Evolutionary conservation across 2,329 filamentous ascomycete genomes (phyloP).

Genomic region (Fusarium solani-melongenae): DNA sequence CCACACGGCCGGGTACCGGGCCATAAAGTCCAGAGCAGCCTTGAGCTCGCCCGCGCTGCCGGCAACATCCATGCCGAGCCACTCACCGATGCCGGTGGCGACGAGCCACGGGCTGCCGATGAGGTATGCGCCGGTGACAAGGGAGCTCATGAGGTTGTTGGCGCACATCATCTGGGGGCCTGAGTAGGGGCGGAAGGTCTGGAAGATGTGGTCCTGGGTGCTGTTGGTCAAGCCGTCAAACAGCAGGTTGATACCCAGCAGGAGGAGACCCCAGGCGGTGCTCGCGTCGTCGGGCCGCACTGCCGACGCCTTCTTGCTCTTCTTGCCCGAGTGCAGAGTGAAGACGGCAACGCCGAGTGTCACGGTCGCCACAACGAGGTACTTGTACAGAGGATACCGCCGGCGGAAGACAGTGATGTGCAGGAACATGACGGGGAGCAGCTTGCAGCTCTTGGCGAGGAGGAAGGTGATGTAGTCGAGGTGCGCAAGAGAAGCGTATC

Average conservation of each 20-base stretch:
- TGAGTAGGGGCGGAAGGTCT: conserved; percentile 79
- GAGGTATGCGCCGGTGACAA: conserved; percentile 81
- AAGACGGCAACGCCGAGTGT: conserved; percentile 95
- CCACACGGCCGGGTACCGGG: conserved; percentile 81
- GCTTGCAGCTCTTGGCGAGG: conserved; percentile 96
- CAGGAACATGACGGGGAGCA: conserved; percentile 97
- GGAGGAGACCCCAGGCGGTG: conserved; percentile 80
- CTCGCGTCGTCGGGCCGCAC: conserved; percentile 63
- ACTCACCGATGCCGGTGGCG: conserved; percentile 70
- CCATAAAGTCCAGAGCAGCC: conserved; percentile 84
- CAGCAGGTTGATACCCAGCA: conserved; percentile 89
- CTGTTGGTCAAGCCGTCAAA: conserved; percentile 97
- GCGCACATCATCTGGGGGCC: conserved; percentile 99
- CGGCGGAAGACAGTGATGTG: conserved; percentile 92
- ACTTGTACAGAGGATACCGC: conserved; percentile 95
- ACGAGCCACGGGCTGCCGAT: conserved; percentile 84
- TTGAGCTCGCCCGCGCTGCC: conserved; percentile 79
- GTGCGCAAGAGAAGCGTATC: conserved; percentile 90
- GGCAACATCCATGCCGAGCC: conserved; percentile 73
- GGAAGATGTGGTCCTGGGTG: conserved; percentile 95
- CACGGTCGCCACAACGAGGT: conserved; percentile 89
- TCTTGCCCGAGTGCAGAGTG: conserved; percentile 81
- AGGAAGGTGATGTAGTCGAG: conserved; percentile 99
- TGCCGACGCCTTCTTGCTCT: conserved; percentile 58
- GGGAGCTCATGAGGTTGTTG: conserved; percentile 88